Conservation (phyloP, 2,329 filamentous ascomycete species). For the Aspergillus felis region DNA sequence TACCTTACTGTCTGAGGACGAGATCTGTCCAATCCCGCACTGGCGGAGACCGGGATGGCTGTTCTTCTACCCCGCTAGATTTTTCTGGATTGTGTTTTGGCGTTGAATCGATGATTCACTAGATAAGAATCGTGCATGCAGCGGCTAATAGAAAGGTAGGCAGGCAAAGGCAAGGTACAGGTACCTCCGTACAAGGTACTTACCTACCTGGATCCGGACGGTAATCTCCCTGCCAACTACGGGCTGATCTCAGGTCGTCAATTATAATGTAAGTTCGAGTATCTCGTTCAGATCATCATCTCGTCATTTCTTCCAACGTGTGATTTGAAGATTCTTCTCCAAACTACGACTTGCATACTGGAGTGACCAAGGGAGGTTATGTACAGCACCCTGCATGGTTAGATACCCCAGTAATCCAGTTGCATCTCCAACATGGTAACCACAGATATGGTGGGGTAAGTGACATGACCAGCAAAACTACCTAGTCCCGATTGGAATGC, state of each 20-base stretch:
- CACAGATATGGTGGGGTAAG: neutral
- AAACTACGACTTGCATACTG: too few species aligned
- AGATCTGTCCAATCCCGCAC: slow-evolving; percentile 9
- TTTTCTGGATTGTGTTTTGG: slow-evolving; percentile 16
- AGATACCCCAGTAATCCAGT: neutral
- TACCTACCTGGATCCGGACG: neutral
- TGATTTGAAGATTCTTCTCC: too few species aligned
- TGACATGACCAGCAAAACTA: neutral
- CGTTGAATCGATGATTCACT: slow-evolving; percentile 4
- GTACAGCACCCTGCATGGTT: neutral
- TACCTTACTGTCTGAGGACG: neutral
- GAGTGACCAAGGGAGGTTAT: too few species aligned
- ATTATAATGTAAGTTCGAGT: too few species aligned
- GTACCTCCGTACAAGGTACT: too few species aligned
- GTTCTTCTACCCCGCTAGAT: slow-evolving; percentile 15
- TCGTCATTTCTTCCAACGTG: too few species aligned
- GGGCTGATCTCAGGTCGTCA: too few species aligned
- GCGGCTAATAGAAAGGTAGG: neutral
- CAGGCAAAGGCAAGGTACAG: too few species aligned
- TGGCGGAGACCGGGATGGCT: slow-evolving; percentile 3
- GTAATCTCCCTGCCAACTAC: neutral
- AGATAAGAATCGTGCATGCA: neutral
- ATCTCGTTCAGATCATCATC: too few species aligned
- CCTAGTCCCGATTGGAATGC: neutral
- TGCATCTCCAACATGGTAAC: neutral